Conservation (phyloP, 2,329 filamentous ascomycete species). For the Clarireedia hainanense region DNA sequence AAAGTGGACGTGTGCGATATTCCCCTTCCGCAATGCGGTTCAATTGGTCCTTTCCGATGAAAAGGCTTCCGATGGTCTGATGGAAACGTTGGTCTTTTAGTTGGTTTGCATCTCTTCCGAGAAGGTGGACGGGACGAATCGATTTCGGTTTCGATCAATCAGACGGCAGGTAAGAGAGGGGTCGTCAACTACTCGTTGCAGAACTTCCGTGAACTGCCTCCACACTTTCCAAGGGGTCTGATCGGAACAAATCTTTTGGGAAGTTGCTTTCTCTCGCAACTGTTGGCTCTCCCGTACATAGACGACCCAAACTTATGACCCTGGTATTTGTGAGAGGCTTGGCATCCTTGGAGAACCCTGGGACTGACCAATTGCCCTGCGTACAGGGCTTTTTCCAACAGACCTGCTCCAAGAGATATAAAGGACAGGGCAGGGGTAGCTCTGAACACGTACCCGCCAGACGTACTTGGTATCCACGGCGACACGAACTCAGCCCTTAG, state of each 20-base stretch:
- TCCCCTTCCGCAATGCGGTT: neutral
- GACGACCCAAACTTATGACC: constrained; percentile 6
- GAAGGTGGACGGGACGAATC: neutral
- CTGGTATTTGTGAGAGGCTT: neutral
- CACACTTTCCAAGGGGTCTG: neutral
- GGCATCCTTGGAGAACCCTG: constrained; percentile 3
- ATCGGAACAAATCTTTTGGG: neutral
- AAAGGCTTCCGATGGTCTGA: neutral
- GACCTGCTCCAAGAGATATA: neutral
- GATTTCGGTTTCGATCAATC: neutral
- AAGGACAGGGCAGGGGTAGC: neutral
- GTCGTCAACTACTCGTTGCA: neutral
- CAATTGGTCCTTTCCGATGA: neutral
- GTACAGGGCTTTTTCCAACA: neutral
- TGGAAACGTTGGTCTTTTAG: neutral
- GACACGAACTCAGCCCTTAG: constrained; percentile 16
- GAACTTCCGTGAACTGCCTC: neutral
- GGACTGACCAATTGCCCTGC: neutral
- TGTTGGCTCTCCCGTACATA: neutral
- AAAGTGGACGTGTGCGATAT: neutral
- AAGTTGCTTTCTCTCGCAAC: neutral
- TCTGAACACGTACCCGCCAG: constrained; percentile 3
- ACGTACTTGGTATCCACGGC: constrained; percentile 11
- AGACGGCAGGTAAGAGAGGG: neutral
- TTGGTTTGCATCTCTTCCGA: neutral